Evolutionary conservation across 139 green algal genomes (phyloP).

Genomic region (Eudorina sp.): DNA sequence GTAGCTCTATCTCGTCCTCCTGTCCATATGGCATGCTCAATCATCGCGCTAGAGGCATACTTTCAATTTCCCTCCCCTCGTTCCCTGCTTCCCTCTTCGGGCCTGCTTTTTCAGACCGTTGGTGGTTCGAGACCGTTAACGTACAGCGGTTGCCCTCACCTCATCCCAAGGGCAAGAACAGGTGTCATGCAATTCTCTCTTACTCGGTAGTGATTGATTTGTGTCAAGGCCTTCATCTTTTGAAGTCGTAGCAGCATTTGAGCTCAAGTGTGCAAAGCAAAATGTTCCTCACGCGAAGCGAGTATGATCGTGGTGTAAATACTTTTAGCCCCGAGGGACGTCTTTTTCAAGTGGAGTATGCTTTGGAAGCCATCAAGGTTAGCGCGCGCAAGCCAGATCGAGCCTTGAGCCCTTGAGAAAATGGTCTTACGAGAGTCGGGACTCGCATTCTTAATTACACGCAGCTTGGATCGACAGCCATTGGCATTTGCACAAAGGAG

Average conservation of each 20-base stretch:
- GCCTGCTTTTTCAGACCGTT: too few species aligned
- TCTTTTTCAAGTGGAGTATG: slow-evolving; percentile 99
- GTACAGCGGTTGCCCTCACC: background rate
- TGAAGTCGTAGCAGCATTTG: background rate
- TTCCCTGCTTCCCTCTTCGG: too few species aligned
- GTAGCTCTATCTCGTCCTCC: too few species aligned
- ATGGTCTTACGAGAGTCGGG: too few species aligned
- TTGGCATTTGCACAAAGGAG: slow-evolving; percentile 93
- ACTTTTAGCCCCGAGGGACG: slow-evolving; percentile 95
- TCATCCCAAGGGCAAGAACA: background rate
- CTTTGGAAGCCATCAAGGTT: slow-evolving; percentile 99
- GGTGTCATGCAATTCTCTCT: background rate
- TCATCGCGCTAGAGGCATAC: too few species aligned
- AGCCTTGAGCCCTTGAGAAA: too few species aligned
- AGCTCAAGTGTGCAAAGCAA: background rate
- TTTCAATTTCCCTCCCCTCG: too few species aligned
- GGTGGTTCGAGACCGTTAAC: too few species aligned
- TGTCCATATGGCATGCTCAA: too few species aligned
- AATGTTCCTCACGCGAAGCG: slow-evolving; percentile 84
- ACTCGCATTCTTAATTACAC: too few species aligned
- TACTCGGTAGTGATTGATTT: background rate
- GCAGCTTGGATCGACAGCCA: slow-evolving; percentile 96
- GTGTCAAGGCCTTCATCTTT: background rate
- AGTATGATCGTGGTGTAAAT: slow-evolving; percentile 99
- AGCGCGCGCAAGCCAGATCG: background rate